Evolutionary conservation across 202 grass and related monocot genomes (phyloP).

Genomic region (Zizania palustris): DNA sequence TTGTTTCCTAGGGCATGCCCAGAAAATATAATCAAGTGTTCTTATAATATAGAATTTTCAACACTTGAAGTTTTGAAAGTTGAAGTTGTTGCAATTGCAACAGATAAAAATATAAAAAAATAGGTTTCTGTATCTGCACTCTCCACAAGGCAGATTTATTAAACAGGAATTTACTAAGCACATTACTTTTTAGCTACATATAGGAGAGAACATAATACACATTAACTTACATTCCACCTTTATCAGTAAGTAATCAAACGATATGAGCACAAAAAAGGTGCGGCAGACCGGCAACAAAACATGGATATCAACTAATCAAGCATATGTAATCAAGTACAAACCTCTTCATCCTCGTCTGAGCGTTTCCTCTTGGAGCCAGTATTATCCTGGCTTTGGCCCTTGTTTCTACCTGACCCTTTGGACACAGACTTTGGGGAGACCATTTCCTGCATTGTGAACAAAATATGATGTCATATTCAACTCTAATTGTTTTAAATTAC

Average conservation of each 20-base stretch:
- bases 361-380: slow-evolving; percentile 64
- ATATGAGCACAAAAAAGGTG: background rate
- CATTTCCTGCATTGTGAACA: slow-evolving; percentile 60
- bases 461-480: slow-evolving; percentile 19
- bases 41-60: background rate
- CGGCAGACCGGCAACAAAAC: background rate
- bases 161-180: slow-evolving; percentile 11
- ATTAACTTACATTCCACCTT: background rate
- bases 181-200: background rate
- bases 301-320: background rate
- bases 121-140: background rate
- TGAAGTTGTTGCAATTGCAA: background rate
- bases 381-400: slow-evolving; percentile 51
- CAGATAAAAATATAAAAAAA: slow-evolving; percentile 5
- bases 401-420: slow-evolving; percentile 55
- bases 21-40: slow-evolving; percentile 8
- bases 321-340: slow-evolving; percentile 34
- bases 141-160: slow-evolving; percentile 18
- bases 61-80: background rate
- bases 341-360: slow-evolving; percentile 56
- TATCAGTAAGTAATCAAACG: background rate
- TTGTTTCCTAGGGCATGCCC: background rate
- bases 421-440: slow-evolving; percentile 48
- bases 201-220: background rate
- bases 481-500: slow-evolving; percentile 8